Evolutionary conservation across 2,329 filamentous ascomycete genomes (phyloP).

Genomic region (Cladosporium halotolerans): DNA sequence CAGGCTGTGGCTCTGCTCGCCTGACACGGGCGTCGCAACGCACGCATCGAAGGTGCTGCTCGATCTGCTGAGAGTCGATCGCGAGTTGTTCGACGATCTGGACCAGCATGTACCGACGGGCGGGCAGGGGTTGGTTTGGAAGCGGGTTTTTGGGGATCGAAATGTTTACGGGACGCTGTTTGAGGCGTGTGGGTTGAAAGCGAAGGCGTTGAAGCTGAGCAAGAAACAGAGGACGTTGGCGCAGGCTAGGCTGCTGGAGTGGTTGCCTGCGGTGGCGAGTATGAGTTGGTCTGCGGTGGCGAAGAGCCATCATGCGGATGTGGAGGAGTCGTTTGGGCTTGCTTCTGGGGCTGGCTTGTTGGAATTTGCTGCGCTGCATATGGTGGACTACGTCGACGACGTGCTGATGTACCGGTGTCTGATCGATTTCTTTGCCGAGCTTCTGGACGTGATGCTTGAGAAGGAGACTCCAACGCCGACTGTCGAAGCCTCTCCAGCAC

Average conservation of each 20-base stretch:
- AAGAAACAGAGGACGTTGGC: constrained; percentile 52
- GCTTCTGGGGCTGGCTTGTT: constrained; percentile 39
- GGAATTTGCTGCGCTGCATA: constrained; percentile 49
- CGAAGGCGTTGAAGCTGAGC: constrained; percentile 33
- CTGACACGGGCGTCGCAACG: constrained; percentile 50
- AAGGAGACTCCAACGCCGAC: constrained; percentile 11
- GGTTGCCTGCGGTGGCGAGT: constrained; percentile 47
- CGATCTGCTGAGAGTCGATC: constrained; percentile 47
- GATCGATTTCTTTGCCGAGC: constrained; percentile 51
- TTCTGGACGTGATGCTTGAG: constrained; percentile 38
- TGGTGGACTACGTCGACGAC: constrained; percentile 52
- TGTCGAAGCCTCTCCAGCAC: constrained; percentile 18
- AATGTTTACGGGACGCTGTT: constrained; percentile 54
- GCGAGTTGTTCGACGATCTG: constrained; percentile 25
- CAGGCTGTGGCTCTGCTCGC: constrained; percentile 52
- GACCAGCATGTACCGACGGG: constrained; percentile 18
- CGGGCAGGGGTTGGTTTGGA: constrained; percentile 54
- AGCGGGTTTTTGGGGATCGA: constrained; percentile 54
- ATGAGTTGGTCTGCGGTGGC: constrained; percentile 52
- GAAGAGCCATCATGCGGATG: constrained; percentile 44
- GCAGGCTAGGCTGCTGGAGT: constrained; percentile 54
- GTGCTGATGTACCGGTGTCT: constrained; percentile 56
- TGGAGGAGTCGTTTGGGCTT: constrained; percentile 40
- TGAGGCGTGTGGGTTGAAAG: constrained; percentile 45
- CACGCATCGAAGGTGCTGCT: constrained; percentile 49